Evolutionary conservation across 441 rosid species (phyloP).

Genomic region (Gossypium schwendimanii): DNA sequence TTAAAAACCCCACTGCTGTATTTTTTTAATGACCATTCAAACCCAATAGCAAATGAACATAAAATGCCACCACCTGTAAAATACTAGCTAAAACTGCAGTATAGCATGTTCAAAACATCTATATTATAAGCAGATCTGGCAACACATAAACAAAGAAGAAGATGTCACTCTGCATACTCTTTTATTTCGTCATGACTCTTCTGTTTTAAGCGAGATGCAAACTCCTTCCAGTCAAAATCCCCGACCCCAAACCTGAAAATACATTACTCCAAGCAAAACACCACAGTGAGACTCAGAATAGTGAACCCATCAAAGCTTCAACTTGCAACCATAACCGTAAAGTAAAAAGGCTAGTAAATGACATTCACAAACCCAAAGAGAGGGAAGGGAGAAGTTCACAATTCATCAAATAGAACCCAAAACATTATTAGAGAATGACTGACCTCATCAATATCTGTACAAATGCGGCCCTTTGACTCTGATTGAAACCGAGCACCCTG

Average conservation of each 20-base stretch:
- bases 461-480: conserved; percentile 90
- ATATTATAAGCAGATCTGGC: not conserved
- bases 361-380: not conserved
- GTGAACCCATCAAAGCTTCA: conserved; percentile 4
- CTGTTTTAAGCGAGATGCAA: conserved; percentile 78
- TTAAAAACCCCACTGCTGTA: not conserved
- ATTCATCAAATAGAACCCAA: conserved; percentile 7
- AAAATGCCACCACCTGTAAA: not conserved
- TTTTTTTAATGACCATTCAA: not conserved
- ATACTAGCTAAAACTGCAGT: not conserved
- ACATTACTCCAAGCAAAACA: not conserved
- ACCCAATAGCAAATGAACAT: not conserved
- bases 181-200: conserved; percentile 81
- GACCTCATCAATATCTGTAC: conserved; percentile 94
- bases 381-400: not conserved
- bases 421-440: conserved; percentile 13
- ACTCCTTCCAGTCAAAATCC: conserved; percentile 88
- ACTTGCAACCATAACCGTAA: not conserved
- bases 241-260: conserved; percentile 84
- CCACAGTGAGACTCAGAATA: not conserved
- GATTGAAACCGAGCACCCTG: conserved; percentile 88
- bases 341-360: not conserved
- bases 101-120: conserved; percentile 2
- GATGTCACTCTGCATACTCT: conserved; percentile 39
- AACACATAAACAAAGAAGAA: conserved; percentile 8